A percentile compares a stretch with the other conserved stretches of the same genome.
These are phyloP conservation scores for Lentinula novae-zelandiae DNA, from an alignment of 1,284 basidiomycete species.

Conservation along the genomic window DNA sequence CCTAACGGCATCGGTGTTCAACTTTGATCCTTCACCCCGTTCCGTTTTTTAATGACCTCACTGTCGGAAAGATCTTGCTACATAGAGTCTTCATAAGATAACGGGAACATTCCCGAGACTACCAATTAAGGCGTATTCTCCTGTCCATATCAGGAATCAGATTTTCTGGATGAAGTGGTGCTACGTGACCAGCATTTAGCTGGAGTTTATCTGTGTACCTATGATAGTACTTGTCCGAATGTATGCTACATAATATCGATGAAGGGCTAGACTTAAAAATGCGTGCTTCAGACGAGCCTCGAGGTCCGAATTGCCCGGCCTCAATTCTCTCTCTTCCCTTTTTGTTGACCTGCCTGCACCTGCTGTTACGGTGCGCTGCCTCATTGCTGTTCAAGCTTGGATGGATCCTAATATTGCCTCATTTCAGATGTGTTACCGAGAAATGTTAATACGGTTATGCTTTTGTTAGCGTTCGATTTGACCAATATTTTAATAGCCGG, in stretches of 20 bases:
- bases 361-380: neutral
- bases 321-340: neutral
- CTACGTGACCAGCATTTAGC: neutral
- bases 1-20: neutral
- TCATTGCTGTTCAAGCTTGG: neutral
- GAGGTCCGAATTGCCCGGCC: neutral
- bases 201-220: neutral
- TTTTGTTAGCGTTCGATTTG: neutral
- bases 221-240: neutral
- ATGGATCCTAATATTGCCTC: neutral
- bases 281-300: neutral
- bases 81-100: neutral
- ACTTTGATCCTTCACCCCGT: neutral
- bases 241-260: neutral
- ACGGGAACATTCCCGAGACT: conserved; percentile 4
- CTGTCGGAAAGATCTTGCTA: neutral
- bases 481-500: conserved; percentile 30
- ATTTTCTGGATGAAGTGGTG: conserved; percentile 3
- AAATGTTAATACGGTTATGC: conserved; percentile 30
- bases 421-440: conserved; percentile 37
- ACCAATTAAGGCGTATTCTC: conserved; percentile 1
- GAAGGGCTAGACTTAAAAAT: conserved; percentile 4
- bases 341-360: neutral
- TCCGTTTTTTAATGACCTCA: conserved; percentile 8
- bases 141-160: neutral